phyloP scores from a whole-genome alignment of 306 rosid species.

The Coriaria nepalensis region DNA sequence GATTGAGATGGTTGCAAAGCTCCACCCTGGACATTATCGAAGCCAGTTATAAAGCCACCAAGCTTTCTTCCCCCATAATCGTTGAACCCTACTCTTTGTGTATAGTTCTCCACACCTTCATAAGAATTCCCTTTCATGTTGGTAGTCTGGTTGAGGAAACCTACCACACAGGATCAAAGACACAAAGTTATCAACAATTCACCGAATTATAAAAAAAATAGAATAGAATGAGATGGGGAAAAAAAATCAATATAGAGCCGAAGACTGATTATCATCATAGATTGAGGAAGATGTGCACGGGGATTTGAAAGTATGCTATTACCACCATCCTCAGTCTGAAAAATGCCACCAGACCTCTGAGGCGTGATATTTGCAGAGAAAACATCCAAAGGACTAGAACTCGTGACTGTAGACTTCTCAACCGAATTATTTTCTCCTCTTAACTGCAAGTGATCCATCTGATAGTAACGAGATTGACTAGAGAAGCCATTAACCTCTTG shows the following conservation, averaged over 20 bases:
- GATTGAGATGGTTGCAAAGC: conserved; percentile 31
- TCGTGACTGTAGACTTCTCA: conserved; percentile 30
- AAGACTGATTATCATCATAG: conserved; percentile 46
- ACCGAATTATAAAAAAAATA: conserved; percentile 8
- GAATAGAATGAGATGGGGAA: conserved; percentile 3
- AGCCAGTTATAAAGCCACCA: conserved; percentile 21
- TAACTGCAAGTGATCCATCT: conserved; percentile 29
- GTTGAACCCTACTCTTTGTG: conserved; percentile 19
- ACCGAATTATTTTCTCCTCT: conserved; percentile 24
- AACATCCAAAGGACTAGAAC: conserved; percentile 26
- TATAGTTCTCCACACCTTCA: conserved; percentile 26
- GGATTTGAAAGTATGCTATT: conserved; percentile 22
- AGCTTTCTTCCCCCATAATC: conserved; percentile 29
- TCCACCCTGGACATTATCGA: conserved; percentile 23
- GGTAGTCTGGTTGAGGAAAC: conserved; percentile 14
- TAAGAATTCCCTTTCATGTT: conserved; percentile 16
- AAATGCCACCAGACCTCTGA: conserved; percentile 37
- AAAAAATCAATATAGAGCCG: conserved; percentile 3
- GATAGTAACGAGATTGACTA: conserved; percentile 29
- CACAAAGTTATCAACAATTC: conserved; percentile 11
- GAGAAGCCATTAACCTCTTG: conserved; percentile 27
- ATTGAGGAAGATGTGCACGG: conserved; percentile 18
- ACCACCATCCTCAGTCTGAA: conserved; percentile 31
- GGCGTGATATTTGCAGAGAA: conserved; percentile 28
- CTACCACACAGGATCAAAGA: conserved; percentile 18